Evolutionary conservation across 768 basidiomycete species (phyloP), one percentile per base, ranked within the genome.

Genomic region (Royoungia palumana): DNA sequence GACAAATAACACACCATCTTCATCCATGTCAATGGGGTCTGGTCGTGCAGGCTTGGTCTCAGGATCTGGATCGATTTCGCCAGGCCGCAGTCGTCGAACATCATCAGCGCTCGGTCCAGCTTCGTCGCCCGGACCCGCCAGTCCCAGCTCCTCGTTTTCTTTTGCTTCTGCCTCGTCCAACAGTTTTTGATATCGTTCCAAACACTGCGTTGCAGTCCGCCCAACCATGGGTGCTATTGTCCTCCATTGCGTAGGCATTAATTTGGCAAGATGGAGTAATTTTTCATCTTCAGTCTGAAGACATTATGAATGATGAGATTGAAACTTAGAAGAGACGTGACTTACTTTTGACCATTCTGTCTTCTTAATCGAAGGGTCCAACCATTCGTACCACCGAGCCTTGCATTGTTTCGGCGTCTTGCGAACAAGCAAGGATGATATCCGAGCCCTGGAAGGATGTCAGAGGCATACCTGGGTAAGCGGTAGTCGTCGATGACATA

Each of bases 321-420:
- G 9, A 16, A 9, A 16, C 4, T 16, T 11, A 35, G 7, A 13
- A 17, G 14, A 30, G 17, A 10, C 14, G 17, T 14, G 11, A 14
- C 78, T 40, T 51, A 86, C 94, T 74, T 97, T 98, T 39, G 94
- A 96, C 96, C 96, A 99, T 69, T 98, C 96, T 16, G 95, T 97
- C 76, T 99, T 99, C 72, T 97, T 97, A 71, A 98, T 99, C 44
- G 93, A 94, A 6, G 96, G 96, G 72, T 99, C 96, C 41, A 98
- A 74, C 96, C 96, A 98, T 72, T 97, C 95, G 64, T 95, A 97
- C 95, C 95, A 98, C 35, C 93, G 88, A 2, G 92, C 92, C 70
- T 99, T 99, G 76, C 96, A 99, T 74, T 99, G 96, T 66, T 99
- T 99, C 11, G 96, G 94, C 2, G 96, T 99, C 71, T 99, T 99